Evolutionary conservation across 192 early-diverging fungal species (phyloP).

Genomic region (Mortierella hygrophila): DNA sequence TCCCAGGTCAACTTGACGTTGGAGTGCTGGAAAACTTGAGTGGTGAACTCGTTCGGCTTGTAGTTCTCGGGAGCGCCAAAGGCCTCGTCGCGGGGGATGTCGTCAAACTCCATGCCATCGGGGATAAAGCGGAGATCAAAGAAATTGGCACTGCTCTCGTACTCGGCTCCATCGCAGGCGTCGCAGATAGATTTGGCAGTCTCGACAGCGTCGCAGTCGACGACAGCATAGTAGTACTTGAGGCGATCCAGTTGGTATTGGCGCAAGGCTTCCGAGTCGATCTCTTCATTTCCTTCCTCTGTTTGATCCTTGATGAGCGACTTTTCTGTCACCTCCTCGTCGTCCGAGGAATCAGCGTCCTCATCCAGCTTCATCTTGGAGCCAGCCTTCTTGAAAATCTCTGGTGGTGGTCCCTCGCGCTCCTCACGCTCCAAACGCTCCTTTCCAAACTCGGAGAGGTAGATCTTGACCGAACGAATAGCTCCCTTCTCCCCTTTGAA

Average conservation of each 20-base stretch:
- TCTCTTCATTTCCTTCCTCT: constrained; percentile 78
- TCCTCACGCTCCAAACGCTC: constrained; percentile 79
- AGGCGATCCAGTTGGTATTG: constrained; percentile 94
- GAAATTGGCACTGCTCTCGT: constrained; percentile 90
- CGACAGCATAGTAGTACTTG: constrained; percentile 94
- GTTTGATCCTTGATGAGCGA: constrained; percentile 61
- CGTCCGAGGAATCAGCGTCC: constrained; percentile 39
- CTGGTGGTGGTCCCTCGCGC: constrained; percentile 80
- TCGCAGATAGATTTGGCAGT: constrained; percentile 86
- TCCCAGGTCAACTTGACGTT: constrained; percentile 98
- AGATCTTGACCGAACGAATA: constrained; percentile 85
- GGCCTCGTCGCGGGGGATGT: constrained; percentile 72
- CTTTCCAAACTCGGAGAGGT: constrained; percentile 91
- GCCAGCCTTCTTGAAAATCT: constrained; percentile 68
- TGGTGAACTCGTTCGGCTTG: constrained; percentile 78
- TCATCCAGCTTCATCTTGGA: constrained; percentile 24
- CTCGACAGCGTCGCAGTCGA: constrained; percentile 88
- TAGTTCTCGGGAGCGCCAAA: constrained; percentile 74
- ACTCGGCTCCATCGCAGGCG: constrained; percentile 93
- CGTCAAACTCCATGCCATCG: constrained; percentile 89
- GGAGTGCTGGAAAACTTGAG: constrained; percentile 90
- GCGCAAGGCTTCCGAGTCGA: constrained; percentile 86
- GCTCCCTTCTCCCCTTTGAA: constrained; percentile 83
- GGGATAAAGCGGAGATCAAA: constrained; percentile 96
- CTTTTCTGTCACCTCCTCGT: constrained; percentile 61